Base-by-base conservation (phyloP, 1,284 basidiomycete species). In the Marasmius fiardii region DNA sequence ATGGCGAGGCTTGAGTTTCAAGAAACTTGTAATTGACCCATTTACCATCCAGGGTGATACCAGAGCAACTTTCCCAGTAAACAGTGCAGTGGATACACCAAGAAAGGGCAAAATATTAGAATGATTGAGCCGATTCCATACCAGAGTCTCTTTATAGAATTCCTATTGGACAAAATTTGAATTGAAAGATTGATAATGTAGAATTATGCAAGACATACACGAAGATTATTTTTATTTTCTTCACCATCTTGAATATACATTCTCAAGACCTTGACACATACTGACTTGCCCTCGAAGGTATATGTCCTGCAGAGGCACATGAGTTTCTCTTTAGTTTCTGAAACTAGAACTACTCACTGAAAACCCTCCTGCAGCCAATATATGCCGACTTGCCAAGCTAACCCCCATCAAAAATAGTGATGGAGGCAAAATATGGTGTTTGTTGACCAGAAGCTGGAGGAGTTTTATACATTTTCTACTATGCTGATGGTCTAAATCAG, bases 21-120 rank as follows among this genome's bases (percentile, higher is more conserved):
- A 18, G 49, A 51, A 60, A 1, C 34, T n/a, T 31, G 55, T 51
- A 12, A 58, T 53, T 31, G 56, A 51, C 8, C 56, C 54, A 33
- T 60, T 54, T 16, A 37, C 26, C 56, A 60, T 55, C 56, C 56
- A 60, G 14, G 59, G 59, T 11, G 59, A 58, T 18, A 60, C 35
- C 4, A 60, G 47, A 44, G 56, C 55, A 43, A 53, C 55, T 14
- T 48, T 52, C 2, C 44, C 51, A 18, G 39, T 28, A 23, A 58
- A 58, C 3, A 54, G n/a, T 8, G 37, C 44, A 6, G 47, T 45
- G 18, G 52, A 58, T n/a, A 60, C 54, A 14, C 59, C 59, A 4
- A 58, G 45, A 21, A 60, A 56, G 3, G 59, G 59, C n/a, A 60
- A 37, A 1, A 60, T 39, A 33, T 60, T 57, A 1, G 56, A 51